Percentiles rank a stretch among this genome's conserved stretches.
These are phyloP conservation scores for Pulicaria dysenterica DNA, from an alignment of 129 eudicot genomes.

Conservation along the genomic window DNA sequence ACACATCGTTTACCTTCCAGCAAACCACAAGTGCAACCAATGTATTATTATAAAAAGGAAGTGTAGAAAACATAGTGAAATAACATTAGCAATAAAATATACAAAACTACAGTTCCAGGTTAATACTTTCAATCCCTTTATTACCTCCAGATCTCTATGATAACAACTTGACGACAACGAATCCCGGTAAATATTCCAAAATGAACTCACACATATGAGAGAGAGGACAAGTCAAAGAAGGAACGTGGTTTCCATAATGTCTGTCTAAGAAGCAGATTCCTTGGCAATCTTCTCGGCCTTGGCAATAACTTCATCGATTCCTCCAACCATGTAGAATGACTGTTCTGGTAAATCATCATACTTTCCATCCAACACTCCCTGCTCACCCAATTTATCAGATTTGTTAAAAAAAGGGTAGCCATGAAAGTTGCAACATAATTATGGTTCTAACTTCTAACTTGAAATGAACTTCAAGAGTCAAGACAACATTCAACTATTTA, in stretches of 20 bases:
- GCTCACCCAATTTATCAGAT: background rate
- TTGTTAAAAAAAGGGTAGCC: too few relatives aligned
- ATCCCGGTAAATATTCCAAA: slow-evolving; percentile 5
- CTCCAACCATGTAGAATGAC: slow-evolving; percentile 31
- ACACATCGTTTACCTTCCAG: too few relatives aligned
- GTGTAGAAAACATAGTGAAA: background rate
- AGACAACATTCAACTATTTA: too few relatives aligned
- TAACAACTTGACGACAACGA: background rate
- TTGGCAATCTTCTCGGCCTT: slow-evolving; percentile 30
- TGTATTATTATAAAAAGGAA: background rate
- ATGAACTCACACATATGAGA: slow-evolving; percentile 11
- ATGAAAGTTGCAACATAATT: too few relatives aligned
- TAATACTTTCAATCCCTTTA: slow-evolving; percentile 14
- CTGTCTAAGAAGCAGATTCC: slow-evolving; percentile 49
- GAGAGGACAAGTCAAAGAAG: background rate
- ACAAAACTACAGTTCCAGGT: background rate
- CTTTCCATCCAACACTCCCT: slow-evolving; percentile 27
- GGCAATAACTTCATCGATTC: slow-evolving; percentile 30
- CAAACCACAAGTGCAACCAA: background rate
- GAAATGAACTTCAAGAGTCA: too few relatives aligned
- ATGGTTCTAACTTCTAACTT: too few relatives aligned
- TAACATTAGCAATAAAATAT: slow-evolving; percentile 22
- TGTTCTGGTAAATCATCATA: slow-evolving; percentile 26
- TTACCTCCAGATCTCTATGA: slow-evolving; percentile 11
- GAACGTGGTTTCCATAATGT: background rate